These are phyloP conservation scores for Solanum medicagineum DNA, from an alignment of 257 asterid genomes.

Conservation along the genomic window DNA sequence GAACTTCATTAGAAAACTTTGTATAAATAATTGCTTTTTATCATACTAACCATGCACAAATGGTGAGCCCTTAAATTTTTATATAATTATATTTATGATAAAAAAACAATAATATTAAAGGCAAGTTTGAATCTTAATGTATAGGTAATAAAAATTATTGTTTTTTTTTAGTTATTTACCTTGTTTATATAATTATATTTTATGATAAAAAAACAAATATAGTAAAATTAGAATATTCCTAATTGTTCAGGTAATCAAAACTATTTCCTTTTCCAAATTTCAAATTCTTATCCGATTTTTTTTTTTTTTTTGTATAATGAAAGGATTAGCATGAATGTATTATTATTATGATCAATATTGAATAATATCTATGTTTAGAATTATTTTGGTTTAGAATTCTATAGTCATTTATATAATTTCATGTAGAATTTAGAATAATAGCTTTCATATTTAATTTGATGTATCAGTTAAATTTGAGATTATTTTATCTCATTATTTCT, in stretches of 20 bases:
- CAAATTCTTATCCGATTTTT: neutral
- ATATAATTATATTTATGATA: neutral
- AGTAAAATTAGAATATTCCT: neutral
- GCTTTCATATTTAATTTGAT: neutral
- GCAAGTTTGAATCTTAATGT: neutral
- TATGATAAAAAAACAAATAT: neutral
- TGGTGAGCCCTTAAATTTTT: neutral
- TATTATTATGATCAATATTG: neutral
- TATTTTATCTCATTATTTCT: neutral
- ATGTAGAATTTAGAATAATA: neutral
- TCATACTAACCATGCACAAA: neutral
- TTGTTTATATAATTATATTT: neutral
- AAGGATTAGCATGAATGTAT: neutral
- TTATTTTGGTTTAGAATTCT: no score
- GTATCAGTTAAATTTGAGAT: neutral
- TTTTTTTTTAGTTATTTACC: neutral
- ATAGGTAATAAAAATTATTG: neutral
- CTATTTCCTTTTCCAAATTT: neutral
- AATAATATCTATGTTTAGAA: neutral
- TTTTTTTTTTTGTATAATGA: neutral
- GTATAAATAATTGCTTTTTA: no score
- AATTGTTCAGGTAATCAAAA: neutral
- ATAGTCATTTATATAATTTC: neutral
- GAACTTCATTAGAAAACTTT: no score
- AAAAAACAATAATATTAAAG: neutral